Evolutionary conservation across 257 asterid species (phyloP).

Genomic region (Cruciata laevipes): DNA sequence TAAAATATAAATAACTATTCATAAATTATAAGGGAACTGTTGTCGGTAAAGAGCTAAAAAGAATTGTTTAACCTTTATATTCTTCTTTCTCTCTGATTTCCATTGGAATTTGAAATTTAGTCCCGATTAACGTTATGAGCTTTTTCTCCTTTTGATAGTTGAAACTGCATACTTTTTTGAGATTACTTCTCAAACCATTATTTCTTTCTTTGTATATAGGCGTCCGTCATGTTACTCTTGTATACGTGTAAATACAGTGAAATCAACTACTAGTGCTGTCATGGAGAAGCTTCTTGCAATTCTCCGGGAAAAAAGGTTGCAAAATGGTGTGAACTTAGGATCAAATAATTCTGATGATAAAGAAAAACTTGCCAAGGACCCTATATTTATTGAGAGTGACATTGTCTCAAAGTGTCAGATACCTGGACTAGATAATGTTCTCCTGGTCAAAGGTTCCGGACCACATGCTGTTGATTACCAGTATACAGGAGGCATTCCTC

Average conservation of each 20-base stretch:
- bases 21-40: background rate
- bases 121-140: background rate
- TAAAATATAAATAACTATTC: background rate
- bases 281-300: conserved; percentile 53
- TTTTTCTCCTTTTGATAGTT: background rate
- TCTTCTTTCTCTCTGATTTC: background rate
- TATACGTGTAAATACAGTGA: conserved; percentile 75
- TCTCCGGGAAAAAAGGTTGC: conserved; percentile 41
- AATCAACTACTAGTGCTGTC: conserved; percentile 59
- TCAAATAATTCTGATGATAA: conserved; percentile 14
- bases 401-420: conserved; percentile 54
- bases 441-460: conserved; percentile 79
- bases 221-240: conserved; percentile 92
- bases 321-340: conserved; percentile 20
- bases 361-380: conserved; percentile 18
- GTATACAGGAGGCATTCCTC: conserved; percentile 43
- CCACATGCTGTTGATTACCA: conserved; percentile 74
- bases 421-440: conserved; percentile 63
- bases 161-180: background rate
- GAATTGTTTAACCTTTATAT: background rate
- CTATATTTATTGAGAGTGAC: conserved; percentile 16
- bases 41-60: background rate
- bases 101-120: background rate
- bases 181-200: background rate
- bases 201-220: conserved; percentile 34